Conservation (phyloP, 2,329 filamentous ascomycete species). For the Aplosporella prunicola region DNA sequence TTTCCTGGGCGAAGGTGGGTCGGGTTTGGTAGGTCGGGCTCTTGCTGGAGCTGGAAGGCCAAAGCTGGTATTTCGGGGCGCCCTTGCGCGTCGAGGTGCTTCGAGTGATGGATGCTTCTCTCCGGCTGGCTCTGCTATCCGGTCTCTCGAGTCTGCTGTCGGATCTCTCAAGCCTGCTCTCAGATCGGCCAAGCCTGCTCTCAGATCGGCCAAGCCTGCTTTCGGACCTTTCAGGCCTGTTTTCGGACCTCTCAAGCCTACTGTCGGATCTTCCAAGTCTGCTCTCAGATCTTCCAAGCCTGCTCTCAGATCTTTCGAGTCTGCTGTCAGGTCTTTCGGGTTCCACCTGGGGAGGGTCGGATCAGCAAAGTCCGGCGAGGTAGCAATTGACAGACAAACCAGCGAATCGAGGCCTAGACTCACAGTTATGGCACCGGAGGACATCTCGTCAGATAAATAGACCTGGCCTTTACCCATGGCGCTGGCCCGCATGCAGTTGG, state of each 20-base stretch:
- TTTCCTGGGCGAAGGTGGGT: constrained; percentile 17
- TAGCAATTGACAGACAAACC: no score
- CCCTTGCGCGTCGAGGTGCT: constrained; percentile 4
- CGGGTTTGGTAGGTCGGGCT: constrained; percentile 1
- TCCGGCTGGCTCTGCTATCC: no score
- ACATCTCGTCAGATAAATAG: constrained; percentile 23
- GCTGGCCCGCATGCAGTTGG: constrained; percentile 31
- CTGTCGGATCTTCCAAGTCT: constrained; percentile 1
- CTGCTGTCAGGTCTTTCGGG: constrained; percentile 4
- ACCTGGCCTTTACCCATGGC: constrained; percentile 21
- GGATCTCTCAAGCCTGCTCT: no score
- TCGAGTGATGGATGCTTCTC: not conserved
- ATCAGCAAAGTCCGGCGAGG: constrained; percentile 19
- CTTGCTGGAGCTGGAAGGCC: constrained; percentile 18
- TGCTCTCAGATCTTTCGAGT: no score
- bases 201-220: no score
- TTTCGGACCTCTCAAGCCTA: no score
- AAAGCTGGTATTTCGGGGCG: constrained; percentile 26
- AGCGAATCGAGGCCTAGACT: constrained; percentile 4
- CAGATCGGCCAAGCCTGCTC: no score
- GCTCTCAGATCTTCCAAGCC: no score
- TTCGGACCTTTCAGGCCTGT: no score
- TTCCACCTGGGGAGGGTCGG: not conserved
- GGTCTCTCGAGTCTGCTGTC: no score
- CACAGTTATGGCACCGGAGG: constrained; percentile 1